Conservation (phyloP, 805 yeast species). For the Cyberlindnera mrakii region DNA sequence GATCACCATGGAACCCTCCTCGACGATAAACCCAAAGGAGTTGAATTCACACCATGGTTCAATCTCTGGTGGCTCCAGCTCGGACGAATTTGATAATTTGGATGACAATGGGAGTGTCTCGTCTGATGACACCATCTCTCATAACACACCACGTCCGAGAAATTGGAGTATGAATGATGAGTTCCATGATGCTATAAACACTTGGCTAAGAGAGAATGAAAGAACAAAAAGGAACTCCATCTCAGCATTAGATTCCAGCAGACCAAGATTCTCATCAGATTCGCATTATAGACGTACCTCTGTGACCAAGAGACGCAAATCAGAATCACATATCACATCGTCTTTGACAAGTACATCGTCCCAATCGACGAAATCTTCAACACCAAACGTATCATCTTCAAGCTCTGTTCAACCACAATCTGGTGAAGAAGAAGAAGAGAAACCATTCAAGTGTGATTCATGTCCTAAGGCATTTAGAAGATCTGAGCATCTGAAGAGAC, state of each 20-base stretch:
- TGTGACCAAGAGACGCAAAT: slow-evolving; percentile 19
- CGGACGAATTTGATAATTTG: slow-evolving; percentile 2
- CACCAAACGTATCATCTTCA: background rate
- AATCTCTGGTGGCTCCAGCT: slow-evolving; percentile 3
- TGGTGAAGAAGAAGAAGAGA: slow-evolving; percentile 32
- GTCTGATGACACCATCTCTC: background rate
- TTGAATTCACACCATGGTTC: slow-evolving; percentile 10
- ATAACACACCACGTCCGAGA: slow-evolving; percentile 2
- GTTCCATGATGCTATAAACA: slow-evolving; percentile 21
- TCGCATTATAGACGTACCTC: slow-evolving; percentile 4
- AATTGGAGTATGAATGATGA: slow-evolving; percentile 24
- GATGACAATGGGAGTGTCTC: slow-evolving; percentile 1
- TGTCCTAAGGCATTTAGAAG: slow-evolving; percentile 64
- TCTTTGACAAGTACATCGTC: background rate
- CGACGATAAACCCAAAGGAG: slow-evolving; percentile 16
- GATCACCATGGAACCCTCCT: background rate
- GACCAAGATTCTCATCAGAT: background rate
- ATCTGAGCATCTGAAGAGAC: slow-evolving; percentile 72
- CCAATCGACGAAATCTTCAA: background rate
- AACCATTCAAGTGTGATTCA: slow-evolving; percentile 55
- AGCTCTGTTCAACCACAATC: background rate
- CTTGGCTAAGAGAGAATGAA: slow-evolving; percentile 22
- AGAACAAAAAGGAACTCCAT: background rate
- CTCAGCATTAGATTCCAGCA: background rate
- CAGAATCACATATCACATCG: slow-evolving; percentile 13